A percentile compares a stretch with the other conserved stretches of the same genome.
phyloP scores from a whole-genome alignment of 1,139 yeast species.

The Hansenula lynferdii region DNA sequence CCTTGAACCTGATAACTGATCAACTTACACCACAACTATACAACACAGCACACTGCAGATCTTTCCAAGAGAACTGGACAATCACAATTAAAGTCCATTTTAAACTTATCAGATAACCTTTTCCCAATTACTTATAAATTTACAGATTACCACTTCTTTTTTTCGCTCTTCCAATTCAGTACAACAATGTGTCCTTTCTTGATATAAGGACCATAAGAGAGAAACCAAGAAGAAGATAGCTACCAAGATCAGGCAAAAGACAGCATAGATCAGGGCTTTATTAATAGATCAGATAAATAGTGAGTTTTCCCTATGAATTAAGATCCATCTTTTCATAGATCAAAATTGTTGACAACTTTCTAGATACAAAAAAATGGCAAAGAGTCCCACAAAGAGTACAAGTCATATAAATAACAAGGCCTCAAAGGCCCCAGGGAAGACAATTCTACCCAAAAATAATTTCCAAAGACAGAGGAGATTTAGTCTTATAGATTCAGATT shows the following conservation, averaged over 20 bases:
- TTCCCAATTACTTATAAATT: neutral
- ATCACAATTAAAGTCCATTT: too few relatives aligned
- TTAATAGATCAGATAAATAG: neutral
- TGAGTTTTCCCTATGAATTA: too few relatives aligned
- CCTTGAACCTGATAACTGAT: too few relatives aligned
- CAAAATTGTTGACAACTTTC: neutral
- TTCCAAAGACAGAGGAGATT: conserved; percentile 21
- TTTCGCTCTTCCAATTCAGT: neutral
- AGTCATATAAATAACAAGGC: conserved; percentile 7
- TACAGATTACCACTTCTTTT: too few relatives aligned
- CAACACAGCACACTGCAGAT: too few relatives aligned
- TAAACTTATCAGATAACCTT: too few relatives aligned
- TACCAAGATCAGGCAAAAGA: too few relatives aligned
- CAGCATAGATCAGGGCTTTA: too few relatives aligned
- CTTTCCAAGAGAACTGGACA: too few relatives aligned
- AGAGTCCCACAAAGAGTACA: conserved; percentile 17
- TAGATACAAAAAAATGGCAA: conserved; percentile 14
- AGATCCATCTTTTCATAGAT: too few relatives aligned
- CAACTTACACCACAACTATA: too few relatives aligned
- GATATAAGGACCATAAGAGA: neutral
- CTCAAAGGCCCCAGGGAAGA: conserved; percentile 9
- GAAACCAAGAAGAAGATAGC: too few relatives aligned
- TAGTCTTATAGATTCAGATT: conserved; percentile 22
- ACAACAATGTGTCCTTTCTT: neutral
- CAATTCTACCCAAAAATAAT: conserved; percentile 13